Percentiles rank a stretch among this genome's conserved stretches.
phyloP scores from a whole-genome alignment of 1,284 basidiomycete genomes.

The Leccinum subfulvum region DNA sequence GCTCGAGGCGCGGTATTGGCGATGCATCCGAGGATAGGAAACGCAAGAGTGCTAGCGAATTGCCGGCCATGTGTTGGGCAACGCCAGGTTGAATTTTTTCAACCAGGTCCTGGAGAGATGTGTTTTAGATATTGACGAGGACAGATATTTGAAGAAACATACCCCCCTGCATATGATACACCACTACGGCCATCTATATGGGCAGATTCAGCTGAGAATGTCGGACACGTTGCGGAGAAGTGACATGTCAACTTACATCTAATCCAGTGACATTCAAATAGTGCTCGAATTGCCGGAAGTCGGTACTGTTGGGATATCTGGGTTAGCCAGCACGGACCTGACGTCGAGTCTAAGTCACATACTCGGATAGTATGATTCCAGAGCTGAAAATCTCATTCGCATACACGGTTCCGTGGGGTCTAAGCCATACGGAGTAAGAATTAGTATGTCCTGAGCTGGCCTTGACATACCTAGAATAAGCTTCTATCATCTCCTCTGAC shows the following conservation, averaged over 20 bases:
- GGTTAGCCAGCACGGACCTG: conserved; percentile 13
- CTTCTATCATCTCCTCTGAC: conserved; percentile 90
- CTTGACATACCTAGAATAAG: conserved; percentile 86
- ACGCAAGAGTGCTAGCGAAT: conserved; percentile 79
- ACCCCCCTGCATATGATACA: conserved; percentile 87
- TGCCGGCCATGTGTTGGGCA: conserved; percentile 90
- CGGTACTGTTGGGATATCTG: conserved; percentile 56
- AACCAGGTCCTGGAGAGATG: conserved; percentile 61
- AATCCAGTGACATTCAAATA: conserved; percentile 87
- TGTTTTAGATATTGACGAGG: conserved; percentile 11
- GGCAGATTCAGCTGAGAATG: conserved; percentile 2
- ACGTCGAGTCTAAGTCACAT: conserved; percentile 25
- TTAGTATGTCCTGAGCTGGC: conserved; percentile 23
- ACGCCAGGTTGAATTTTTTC: conserved; percentile 81
- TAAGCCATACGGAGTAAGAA: conserved; percentile 24
- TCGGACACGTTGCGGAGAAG: not conserved
- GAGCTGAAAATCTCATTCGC: conserved; percentile 95
- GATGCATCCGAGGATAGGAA: conserved; percentile 74
- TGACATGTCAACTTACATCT: conserved; percentile 55
- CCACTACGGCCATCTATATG: conserved; percentile 87
- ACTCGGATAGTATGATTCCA: conserved; percentile 90
- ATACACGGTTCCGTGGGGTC: conserved; percentile 87
- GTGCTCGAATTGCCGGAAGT: conserved; percentile 91
- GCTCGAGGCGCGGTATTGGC: conserved; percentile 58
- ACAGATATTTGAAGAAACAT: conserved; percentile 5